phyloP scores from a whole-genome alignment of 208 protist genomes.

The Crithidia mellificae region DNA sequence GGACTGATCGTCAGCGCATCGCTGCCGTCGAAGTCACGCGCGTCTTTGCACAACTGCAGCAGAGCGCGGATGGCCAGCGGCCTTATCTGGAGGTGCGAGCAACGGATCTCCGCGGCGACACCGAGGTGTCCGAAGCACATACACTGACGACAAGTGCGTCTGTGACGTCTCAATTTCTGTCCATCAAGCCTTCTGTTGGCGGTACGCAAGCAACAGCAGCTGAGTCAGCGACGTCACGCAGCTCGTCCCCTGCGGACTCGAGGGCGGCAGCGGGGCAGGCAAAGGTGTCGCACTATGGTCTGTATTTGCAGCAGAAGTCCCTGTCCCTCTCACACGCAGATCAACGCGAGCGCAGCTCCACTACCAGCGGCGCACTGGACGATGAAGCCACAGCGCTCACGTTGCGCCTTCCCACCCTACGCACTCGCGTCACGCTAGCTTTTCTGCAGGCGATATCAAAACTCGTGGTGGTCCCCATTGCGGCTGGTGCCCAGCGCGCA shows the following conservation, averaged over 20 bases:
- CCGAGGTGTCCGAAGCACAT: not conserved
- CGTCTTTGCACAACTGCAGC: not conserved
- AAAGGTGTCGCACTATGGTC: conserved; percentile 1
- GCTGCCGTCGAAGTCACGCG: not conserved
- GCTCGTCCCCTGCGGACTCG: too few relatives aligned
- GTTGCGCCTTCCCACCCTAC: conserved; percentile 15
- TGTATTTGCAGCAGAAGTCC: conserved; percentile 13
- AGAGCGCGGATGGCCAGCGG: not conserved
- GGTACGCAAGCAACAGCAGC: not conserved
- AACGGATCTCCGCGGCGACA: conserved; percentile 5
- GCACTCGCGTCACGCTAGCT: conserved; percentile 11
- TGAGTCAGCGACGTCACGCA: not conserved
- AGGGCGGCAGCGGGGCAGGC: not conserved
- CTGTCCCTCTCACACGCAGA: conserved; percentile 4
- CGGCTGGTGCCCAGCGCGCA: not conserved
- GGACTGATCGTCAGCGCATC: not conserved
- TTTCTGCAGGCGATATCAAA: conserved; percentile 1
- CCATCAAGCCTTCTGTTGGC: not conserved
- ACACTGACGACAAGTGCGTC: not conserved
- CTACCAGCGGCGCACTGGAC: not conserved
- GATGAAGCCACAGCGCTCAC: conserved; percentile 11
- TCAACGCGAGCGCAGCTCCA: not conserved
- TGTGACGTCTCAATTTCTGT: conserved; percentile 5
- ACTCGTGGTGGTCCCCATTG: conserved; percentile 5
- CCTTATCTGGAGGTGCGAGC: conserved; percentile 2